Percentiles rank a stretch among this genome's conserved stretches.
These are phyloP conservation scores for Cystobasidium ongulense DNA, from an alignment of 768 basidiomycete genomes.

Conservation along the genomic window DNA sequence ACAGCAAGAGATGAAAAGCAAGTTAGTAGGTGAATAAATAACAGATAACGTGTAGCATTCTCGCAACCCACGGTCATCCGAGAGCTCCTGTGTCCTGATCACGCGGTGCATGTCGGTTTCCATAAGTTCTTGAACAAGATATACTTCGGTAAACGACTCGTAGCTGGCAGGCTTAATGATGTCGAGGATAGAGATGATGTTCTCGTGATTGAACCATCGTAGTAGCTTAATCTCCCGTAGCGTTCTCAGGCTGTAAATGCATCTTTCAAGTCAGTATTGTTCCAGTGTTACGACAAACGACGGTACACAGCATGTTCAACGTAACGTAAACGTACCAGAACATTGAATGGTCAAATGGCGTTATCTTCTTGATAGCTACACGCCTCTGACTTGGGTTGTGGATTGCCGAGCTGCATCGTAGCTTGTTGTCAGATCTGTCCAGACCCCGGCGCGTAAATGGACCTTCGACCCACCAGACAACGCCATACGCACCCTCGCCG, in stretches of 20 bases:
- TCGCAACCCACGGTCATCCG: slow-evolving; percentile 60
- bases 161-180: slow-evolving; percentile 72
- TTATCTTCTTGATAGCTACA: slow-evolving; percentile 95
- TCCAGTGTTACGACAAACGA: not conserved
- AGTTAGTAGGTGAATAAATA: not conserved
- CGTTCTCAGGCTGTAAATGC: slow-evolving; percentile 83
- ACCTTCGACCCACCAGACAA: slow-evolving; percentile 57
- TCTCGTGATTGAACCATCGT: slow-evolving; percentile 46
- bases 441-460: not conserved
- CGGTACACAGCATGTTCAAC: too few relatives aligned
- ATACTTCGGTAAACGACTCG: slow-evolving; percentile 80
- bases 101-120: slow-evolving; percentile 71
- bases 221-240: slow-evolving; percentile 79
- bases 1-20: not conserved
- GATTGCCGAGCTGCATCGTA: slow-evolving; percentile 58
- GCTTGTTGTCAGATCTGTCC: not conserved
- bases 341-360: slow-evolving; percentile 83
- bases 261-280: slow-evolving; percentile 15
- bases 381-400: slow-evolving; percentile 78
- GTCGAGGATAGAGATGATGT: slow-evolving; percentile 85
- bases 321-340: not conserved
- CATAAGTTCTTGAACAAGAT: slow-evolving; percentile 51
- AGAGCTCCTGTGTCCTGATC: slow-evolving; percentile 86
- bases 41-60: not conserved
- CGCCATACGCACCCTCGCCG: slow-evolving; percentile 52